Evolutionary conservation across 208 protist species (phyloP).

Genomic region (Kentomonas sorsogonicus): DNA sequence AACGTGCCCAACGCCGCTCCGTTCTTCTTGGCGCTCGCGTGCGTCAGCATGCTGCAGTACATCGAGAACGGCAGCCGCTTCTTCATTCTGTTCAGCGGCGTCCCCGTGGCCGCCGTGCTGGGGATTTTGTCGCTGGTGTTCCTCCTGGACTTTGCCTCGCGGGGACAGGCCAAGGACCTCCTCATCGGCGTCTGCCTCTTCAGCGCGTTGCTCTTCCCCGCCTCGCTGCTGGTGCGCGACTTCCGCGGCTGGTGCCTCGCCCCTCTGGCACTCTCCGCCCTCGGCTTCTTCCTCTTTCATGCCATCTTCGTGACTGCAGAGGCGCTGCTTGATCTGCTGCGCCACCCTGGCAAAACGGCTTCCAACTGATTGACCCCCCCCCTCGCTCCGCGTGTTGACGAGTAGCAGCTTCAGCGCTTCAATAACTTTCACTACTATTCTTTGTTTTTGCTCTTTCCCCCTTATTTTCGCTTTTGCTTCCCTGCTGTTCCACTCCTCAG

Average conservation of each 20-base stretch:
- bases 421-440: background rate
- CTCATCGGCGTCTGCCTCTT: conserved; percentile 49
- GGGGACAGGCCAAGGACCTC: conserved; percentile 44
- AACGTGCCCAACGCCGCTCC: conserved; percentile 74
- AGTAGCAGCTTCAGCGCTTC: no score
- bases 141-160: conserved; percentile 51
- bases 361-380: no score
- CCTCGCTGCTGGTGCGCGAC: conserved; percentile 46
- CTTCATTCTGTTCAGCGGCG: conserved; percentile 50
- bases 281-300: conserved; percentile 55
- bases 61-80: conserved; percentile 52
- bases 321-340: conserved; percentile 40
- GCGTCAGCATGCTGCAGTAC: conserved; percentile 67
- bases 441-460: background rate
- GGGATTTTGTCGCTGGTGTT: conserved; percentile 54
- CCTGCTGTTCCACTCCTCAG: conserved; percentile 2
- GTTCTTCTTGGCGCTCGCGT: conserved; percentile 44
- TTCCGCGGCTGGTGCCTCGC: conserved; percentile 59
- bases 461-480: background rate
- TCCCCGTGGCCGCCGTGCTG: conserved; percentile 55
- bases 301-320: conserved; percentile 30
- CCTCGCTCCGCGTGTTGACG: no score
- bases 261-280: conserved; percentile 42
- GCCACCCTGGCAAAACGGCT: conserved; percentile 8
- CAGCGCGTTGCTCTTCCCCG: conserved; percentile 51